A percentile compares a stretch with the other conserved stretches of the same genome.
Conservation (phyloP, 2,329 filamentous ascomycete species). For the Parascedosporium putredinis region DNA sequence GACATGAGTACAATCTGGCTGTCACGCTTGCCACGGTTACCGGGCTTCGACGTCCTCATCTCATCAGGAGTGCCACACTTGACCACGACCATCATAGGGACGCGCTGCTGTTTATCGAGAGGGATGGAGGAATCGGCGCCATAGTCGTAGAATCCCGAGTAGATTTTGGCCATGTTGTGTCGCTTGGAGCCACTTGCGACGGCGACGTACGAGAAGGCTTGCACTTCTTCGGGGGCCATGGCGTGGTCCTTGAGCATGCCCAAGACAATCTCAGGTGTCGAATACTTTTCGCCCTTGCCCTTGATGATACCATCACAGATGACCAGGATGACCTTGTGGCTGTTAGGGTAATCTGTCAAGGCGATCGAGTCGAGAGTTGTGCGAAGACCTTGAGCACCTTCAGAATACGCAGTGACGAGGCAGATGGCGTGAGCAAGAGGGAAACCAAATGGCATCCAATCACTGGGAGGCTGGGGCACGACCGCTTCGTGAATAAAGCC, state of each 20-base stretch:
- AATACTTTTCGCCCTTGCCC: slow-evolving; percentile 75
- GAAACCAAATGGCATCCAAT: slow-evolving; percentile 96
- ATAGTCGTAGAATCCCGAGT: slow-evolving; percentile 97
- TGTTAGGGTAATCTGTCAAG: slow-evolving; percentile 97
- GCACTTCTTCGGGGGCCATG: slow-evolving; percentile 67
- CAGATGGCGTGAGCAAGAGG: slow-evolving; percentile 90
- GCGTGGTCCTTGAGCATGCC: slow-evolving; percentile 93
- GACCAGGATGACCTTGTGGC: slow-evolving; percentile 92
- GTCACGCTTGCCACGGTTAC: slow-evolving; percentile 96
- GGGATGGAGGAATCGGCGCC: slow-evolving; percentile 72
- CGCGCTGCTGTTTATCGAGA: slow-evolving; percentile 80
- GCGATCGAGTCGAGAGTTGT: slow-evolving; percentile 94
- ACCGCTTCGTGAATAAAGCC: slow-evolving; percentile 97
- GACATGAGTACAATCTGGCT: slow-evolving; percentile 99
- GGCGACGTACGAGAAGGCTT: slow-evolving; percentile 90
- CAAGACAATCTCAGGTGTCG: slow-evolving; percentile 83
- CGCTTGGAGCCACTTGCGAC: slow-evolving; percentile 92
- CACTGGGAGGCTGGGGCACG: slow-evolving; percentile 87
- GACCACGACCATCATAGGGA: slow-evolving; percentile 94
- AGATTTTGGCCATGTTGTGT: slow-evolving; percentile 99
- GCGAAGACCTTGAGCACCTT: slow-evolving; percentile 83
- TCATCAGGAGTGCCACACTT: slow-evolving; percentile 94
- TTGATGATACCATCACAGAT: slow-evolving; percentile 98
- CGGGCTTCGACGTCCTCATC: slow-evolving; percentile 70
- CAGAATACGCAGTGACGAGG: slow-evolving; percentile 92